phyloP scores from a whole-genome alignment of 2,329 filamentous ascomycete genomes.

The Neonectria hederae region DNA sequence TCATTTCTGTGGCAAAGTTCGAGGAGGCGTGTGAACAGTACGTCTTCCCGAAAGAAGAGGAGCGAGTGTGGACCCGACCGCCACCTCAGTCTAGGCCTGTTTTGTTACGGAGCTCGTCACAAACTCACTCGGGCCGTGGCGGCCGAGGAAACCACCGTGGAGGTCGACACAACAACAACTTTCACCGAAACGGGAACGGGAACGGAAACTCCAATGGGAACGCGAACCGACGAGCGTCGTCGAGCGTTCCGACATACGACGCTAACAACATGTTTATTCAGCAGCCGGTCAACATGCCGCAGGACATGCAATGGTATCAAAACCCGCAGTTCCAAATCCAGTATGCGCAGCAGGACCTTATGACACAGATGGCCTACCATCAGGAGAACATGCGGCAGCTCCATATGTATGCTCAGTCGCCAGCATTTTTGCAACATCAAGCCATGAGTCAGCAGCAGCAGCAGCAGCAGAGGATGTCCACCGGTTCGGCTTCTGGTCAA shows the following conservation, averaged over 20 bases:
- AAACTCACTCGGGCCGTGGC: slow-evolving; percentile 61
- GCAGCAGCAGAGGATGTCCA: slow-evolving; percentile 43
- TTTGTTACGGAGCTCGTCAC: slow-evolving; percentile 69
- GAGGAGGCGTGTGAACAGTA: slow-evolving; percentile 88
- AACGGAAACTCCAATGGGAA: slow-evolving; percentile 43
- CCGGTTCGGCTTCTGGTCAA: slow-evolving; percentile 39
- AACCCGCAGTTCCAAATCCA: slow-evolving; percentile 54
- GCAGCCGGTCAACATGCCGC: slow-evolving; percentile 54
- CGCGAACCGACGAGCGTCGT: slow-evolving; percentile 62
- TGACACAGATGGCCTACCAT: slow-evolving; percentile 54
- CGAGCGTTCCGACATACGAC: slow-evolving; percentile 62
- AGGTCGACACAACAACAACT: slow-evolving; percentile 57
- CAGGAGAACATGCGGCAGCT: slow-evolving; percentile 50
- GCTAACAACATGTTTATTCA: slow-evolving; percentile 57
- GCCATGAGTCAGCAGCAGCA: slow-evolving; percentile 45
- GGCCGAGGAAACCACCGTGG: slow-evolving; percentile 61
- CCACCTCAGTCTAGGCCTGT: slow-evolving; percentile 63
- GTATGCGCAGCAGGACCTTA: slow-evolving; percentile 51
- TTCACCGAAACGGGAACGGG: slow-evolving; percentile 47
- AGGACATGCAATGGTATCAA: slow-evolving; percentile 62
- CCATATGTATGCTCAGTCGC: slow-evolving; percentile 49
- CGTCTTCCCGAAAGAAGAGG: slow-evolving; percentile 86
- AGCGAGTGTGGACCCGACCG: slow-evolving; percentile 68
- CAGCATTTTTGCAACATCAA: slow-evolving; percentile 50
- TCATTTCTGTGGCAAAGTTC: slow-evolving; percentile 81